phyloP scores from a whole-genome alignment of 345 rosid genomes.

The Reutealis trisperma region DNA sequence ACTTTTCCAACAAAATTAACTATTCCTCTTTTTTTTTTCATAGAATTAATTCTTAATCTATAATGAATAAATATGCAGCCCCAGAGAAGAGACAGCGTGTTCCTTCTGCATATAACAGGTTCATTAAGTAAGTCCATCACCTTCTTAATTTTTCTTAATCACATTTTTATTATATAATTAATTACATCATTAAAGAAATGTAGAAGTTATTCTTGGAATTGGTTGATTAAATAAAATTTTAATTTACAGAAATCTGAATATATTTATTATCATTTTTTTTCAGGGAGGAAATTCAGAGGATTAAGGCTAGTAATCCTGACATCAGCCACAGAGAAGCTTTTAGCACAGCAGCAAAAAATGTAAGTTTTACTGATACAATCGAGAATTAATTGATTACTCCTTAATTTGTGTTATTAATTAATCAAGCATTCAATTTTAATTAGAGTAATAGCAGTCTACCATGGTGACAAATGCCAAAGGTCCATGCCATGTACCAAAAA shows the following conservation, averaged over 20 bases:
- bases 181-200: neutral
- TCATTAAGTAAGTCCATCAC: slow-evolving; percentile 70
- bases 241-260: neutral
- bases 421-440: too few species aligned
- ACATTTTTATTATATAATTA: too few species aligned
- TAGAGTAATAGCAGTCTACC: too few species aligned
- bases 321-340: slow-evolving; percentile 98
- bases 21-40: neutral
- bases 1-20: too few species aligned
- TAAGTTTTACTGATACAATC: slow-evolving; percentile 32
- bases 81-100: slow-evolving; percentile 98
- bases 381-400: too few species aligned
- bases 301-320: slow-evolving; percentile 90
- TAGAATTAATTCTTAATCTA: neutral
- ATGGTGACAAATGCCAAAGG: too few species aligned
- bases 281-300: slow-evolving; percentile 98
- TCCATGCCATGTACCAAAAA: too few species aligned
- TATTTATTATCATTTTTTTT: neutral
- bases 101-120: slow-evolving; percentile 97
- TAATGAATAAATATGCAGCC: slow-evolving; percentile 53
- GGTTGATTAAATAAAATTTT: neutral
- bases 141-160: neutral
- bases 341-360: slow-evolving; percentile 98
- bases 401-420: neutral
- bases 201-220: neutral